Base-by-base conservation (phyloP, 2,329 filamentous ascomycete species). In the Balansia obtecta region DNA sequence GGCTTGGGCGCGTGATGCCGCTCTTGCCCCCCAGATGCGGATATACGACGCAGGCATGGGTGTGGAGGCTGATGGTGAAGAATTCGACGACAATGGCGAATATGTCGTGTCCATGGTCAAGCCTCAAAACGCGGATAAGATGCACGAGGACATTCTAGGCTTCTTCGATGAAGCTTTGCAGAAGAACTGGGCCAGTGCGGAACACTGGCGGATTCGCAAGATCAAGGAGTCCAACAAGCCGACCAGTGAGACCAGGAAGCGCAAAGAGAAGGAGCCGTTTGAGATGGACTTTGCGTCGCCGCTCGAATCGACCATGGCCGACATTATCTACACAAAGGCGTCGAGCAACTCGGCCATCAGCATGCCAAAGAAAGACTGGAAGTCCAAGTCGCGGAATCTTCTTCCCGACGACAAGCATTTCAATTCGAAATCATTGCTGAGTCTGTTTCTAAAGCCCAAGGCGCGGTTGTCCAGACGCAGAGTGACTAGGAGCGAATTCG, bases 371-470 rank as follows among this genome's bases (percentile, higher is more conserved):
- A 88, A 90, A 57, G 89, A 97, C 66, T 94, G 91, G 88, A 93
- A 88, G 65, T 93, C 88, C 39, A 95, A 95, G 67, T 89, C 86
- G 1, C 80, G 88, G 46, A 95, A 98, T 63, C 76, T 98, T 3
- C 80, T 98, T 4, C 91, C 94, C 2, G 93, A 98, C 61, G 93
- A 98, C 69, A 96, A 96, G 68, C 90, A 97, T 65, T 97, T 98
- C 72, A 95, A 90, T 70, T 97, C 91, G 9, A 86, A 86, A 62
- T 88, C 95, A 56, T 74, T 98, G 0, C 74, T 97, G 7, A 86
- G 82, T 47, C 77, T 98, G 1, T 98, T 97, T 75, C 75, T 97
- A 30, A 98, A 98, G 66, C 93, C 93, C 30, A 95, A 90, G 65
- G 88, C 90, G 11, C 84, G 85, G 41, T 79, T 96, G 67, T 82